phyloP scores from a whole-genome alignment of 1,284 basidiomycete genomes.

The Entoloma clypeatum region DNA sequence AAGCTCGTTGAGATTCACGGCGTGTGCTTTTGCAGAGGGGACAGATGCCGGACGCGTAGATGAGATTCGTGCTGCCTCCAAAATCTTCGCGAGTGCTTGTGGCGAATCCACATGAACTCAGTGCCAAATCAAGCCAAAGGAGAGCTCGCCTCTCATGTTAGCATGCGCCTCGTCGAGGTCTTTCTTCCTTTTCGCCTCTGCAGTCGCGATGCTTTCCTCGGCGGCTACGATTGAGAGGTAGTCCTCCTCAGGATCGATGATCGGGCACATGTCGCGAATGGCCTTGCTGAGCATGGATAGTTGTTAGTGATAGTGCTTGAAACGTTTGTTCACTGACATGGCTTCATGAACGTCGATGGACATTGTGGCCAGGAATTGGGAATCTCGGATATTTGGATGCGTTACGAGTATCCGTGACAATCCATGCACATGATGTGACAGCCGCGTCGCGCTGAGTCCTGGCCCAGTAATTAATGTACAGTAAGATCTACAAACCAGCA shows the following conservation, averaged over 20 bases:
- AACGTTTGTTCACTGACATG: slow-evolving; percentile 13
- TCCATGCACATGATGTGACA: slow-evolving; percentile 13
- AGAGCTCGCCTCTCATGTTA: slow-evolving; percentile 52
- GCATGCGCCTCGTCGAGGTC: slow-evolving; percentile 61
- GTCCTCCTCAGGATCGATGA: slow-evolving; percentile 73
- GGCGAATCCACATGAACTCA: slow-evolving; percentile 2
- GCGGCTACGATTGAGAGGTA: slow-evolving; percentile 67
- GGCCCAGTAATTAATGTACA: too few relatives aligned
- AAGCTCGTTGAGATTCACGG: slow-evolving; percentile 56
- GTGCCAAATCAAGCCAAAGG: neutral
- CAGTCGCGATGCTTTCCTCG: slow-evolving; percentile 59
- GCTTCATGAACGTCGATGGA: slow-evolving; percentile 24
- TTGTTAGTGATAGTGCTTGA: neutral
- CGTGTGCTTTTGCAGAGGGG: slow-evolving; percentile 62
- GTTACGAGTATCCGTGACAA: slow-evolving; percentile 1
- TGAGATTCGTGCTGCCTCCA: slow-evolving; percentile 68
- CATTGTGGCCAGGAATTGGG: slow-evolving; percentile 10
- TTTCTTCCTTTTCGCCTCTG: slow-evolving; percentile 52
- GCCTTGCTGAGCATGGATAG: slow-evolving; percentile 44
- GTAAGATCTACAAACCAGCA: too few relatives aligned
- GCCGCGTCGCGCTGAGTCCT: slow-evolving; percentile 3
- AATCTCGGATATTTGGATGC: neutral
- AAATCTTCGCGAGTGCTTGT: slow-evolving; percentile 58
- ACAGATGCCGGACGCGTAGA: slow-evolving; percentile 65
- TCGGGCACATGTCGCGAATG: slow-evolving; percentile 60